Evolutionary conservation across 2,329 filamentous ascomycete genomes (phyloP), one percentile per base, ranked within the genome.

Genomic region (Proliferodiscus dingleyae): DNA sequence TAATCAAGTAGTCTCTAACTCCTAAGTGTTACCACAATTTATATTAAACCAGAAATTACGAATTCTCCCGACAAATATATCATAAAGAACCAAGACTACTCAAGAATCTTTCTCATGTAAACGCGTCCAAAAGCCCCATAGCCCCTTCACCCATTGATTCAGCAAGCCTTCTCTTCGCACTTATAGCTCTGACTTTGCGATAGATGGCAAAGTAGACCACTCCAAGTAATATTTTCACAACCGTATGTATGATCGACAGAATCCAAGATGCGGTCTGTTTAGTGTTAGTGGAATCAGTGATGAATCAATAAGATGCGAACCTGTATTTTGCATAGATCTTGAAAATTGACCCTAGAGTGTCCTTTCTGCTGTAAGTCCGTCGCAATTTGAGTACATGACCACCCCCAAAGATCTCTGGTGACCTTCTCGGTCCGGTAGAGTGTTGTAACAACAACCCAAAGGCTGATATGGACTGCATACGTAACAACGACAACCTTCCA

Each of bases 211-310:
- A 45, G 21, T 16, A 38, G 19, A 5, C 26, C 3, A 39, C 19
- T 11, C 16, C 42, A 26, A 45, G 33, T 19, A 45, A 8, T 11
- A 45, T 45, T 24, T 45, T 45, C 11, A 19, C 15, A 24, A 37
- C 39, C 11, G 42, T 45, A 26, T 45, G 34, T 6, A 45, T 28
- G 2, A 45, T n/a, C n/a, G 42, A 45, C 10, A 45, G 11, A 21
- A 38, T 24, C 42, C 42, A 45, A 13, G 42, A 19, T 7, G 16
- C 16, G 5, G 24, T 33, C 42, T 45, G 9, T 3, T 15, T 6
- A 32, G 3, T 13, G 3, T 41, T 32, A 18, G n/a, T 22, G 29
- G 16, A 5, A 11, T 16, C 23, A 16, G 16, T 2, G 6, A 6
- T 15, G 3, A 21, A 10, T n/a, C 7, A 26, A 15, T 7, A 18